Evolutionary conservation across 345 rosid genomes (phyloP), one percentile per base, ranked within the genome.

Genomic region (Geranium rotundifolium): DNA sequence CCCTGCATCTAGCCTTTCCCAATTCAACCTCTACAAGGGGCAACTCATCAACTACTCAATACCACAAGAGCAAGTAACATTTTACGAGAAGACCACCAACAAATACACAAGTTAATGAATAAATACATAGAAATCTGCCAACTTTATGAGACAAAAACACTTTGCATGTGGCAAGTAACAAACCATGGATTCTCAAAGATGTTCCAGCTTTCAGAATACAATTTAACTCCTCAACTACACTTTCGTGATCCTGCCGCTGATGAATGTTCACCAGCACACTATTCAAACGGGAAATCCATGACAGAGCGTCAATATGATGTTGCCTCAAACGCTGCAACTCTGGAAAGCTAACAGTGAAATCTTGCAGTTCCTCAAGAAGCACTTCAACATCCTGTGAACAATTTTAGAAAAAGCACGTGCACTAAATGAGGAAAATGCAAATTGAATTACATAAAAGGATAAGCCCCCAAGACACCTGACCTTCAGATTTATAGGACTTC

Each of bases 1-100:
- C 86, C 65, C 96, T 78, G 78, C 98, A 92, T 68, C 72, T 66
- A 63, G 96, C 95, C 82, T 89, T 92, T 73, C 78, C 84, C 81
- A 89, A 69, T 80, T 89, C 98, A 74, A 74, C 71, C 74, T 87
- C 87, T 65, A 92, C 76, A 54, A 76, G 74, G 65, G 95, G 79
- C 69, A 89, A 69, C 59, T 79, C 84, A 69, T 87, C 84, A 65
- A 87, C 98, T 92, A 81, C 64, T 60, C 60, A 70, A 65, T 1
- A 19, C 56, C 37, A 41, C 14, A 57, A 58, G 19, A 72, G 34
- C 30, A 74, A 46, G 39, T 55, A 29, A 62, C 15, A 29, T 19
- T 31, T 17, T 55, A 61, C 61, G 39, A 52, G 57, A 55, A 41
- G 29, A 62, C 34, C 23, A 58, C 41, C 19, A 64, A 63, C 16